A percentile compares a stretch with the other conserved stretches of the same genome.
These are phyloP conservation scores for Vanrija humicola DNA, from an alignment of 1,284 basidiomycete genomes.

Conservation along the genomic window DNA sequence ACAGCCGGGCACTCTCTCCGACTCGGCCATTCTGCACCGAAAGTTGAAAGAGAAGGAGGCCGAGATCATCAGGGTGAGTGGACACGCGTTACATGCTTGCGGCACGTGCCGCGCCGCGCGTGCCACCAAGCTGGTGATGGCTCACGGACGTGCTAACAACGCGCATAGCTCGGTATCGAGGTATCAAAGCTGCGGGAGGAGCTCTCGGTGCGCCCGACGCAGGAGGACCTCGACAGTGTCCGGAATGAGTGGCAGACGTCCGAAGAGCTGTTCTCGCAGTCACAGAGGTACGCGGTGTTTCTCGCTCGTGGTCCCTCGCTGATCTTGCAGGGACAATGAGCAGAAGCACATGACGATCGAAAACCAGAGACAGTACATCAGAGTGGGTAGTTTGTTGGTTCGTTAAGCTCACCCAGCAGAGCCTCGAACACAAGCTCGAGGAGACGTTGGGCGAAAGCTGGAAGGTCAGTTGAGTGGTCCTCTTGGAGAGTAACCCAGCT, in stretches of 20 bases:
- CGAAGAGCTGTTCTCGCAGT: conserved; percentile 28
- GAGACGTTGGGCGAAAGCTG: conserved; percentile 24
- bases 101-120: not conserved
- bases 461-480: conserved; percentile 21
- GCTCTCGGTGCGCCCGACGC: conserved; percentile 8
- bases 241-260: conserved; percentile 23
- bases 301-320: not conserved
- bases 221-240: conserved; percentile 15
- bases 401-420: conserved; percentile 8
- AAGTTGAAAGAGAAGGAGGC: not conserved
- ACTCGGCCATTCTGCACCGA: not conserved
- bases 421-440: conserved; percentile 30
- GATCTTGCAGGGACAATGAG: conserved; percentile 31
- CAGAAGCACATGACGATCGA: conserved; percentile 33
- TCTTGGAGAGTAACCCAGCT: not conserved
- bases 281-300: conserved; percentile 25
- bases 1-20: too few species aligned
- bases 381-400: conserved; percentile 14
- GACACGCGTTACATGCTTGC: not conserved
- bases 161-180: conserved; percentile 4
- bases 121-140: not conserved
- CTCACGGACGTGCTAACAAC: not conserved
- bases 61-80: not conserved
- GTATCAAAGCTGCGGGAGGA: conserved; percentile 5
- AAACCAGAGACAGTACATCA: conserved; percentile 29